Evolutionary conservation across 208 protist species (phyloP), one percentile per base, ranked within the genome.

Genomic region (Leishmania lainsoni): DNA sequence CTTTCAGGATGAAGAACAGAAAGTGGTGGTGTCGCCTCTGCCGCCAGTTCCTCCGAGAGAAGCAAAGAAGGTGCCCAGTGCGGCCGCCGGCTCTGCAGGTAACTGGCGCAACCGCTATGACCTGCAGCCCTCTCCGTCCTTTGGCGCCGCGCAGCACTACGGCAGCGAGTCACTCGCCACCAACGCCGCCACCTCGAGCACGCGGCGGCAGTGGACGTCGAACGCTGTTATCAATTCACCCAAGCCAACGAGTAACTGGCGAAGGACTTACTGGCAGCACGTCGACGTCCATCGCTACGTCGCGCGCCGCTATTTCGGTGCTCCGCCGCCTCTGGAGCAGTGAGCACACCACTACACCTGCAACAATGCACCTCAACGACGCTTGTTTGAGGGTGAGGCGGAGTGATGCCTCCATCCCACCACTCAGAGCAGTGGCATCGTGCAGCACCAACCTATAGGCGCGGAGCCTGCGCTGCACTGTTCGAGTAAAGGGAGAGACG

Each of bases 241-340:
- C 3, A 75, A 75, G 26, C 5, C 75, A n/a, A 79, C 56, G 56
- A 76, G 59, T 22, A 78, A 73, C 52, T 95, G 92, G 91, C 89
- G 91, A 42, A 86, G 89, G 8, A 75, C 81, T 32, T 88, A 95
- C 68, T 97, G 89, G 87, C 69, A 91, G 66, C 81, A 96, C 83
- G 84, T 96, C 9, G 94, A 97, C 72, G 94, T 96, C 48, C 94
- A 94, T 74, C 92, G 92, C 12, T 97, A 97, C 84, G 73, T 93
- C 70, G 85, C 89, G 42, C 89, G 92, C 39, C 89, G 90, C 58
- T 94, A 93, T 79, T 90, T 92, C 81, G 88, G 91, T 45, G 76
- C 79, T 26, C 84, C 91, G 5, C 91, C 90, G 17, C 87, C 86
- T 26, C 78, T 83, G 79, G 90, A 94, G 73, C 84, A 92, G 69